These are phyloP conservation scores for Gliomastix tumulicola DNA, from an alignment of 2,329 filamentous ascomycete genomes.

Conservation along the genomic window DNA sequence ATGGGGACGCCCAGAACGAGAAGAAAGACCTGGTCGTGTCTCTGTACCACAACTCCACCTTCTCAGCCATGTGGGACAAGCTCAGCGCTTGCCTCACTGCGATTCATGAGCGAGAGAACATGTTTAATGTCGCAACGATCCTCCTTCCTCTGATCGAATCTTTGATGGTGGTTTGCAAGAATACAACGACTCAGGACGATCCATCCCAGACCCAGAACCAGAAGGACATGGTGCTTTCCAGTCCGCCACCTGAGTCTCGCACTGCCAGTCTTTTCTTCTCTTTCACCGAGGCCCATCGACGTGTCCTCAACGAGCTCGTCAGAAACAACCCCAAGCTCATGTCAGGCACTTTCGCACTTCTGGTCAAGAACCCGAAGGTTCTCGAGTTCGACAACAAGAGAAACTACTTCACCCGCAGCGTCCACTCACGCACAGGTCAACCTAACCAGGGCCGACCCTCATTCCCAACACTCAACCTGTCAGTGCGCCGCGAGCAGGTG, in stretches of 20 bases:
- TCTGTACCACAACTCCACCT: conserved; percentile 85
- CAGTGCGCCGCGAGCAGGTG: conserved; percentile 86
- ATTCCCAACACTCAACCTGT: conserved; percentile 70
- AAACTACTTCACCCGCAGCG: conserved; percentile 93
- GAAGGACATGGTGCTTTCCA: conserved; percentile 68
- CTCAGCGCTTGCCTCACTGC: conserved; percentile 81
- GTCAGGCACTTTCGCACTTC: conserved; percentile 92
- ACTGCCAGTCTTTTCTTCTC: conserved; percentile 93
- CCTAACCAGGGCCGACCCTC: conserved; percentile 63
- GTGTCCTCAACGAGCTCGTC: conserved; percentile 95
- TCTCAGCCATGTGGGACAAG: conserved; percentile 86
- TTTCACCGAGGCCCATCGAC: conserved; percentile 95
- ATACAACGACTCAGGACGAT: conserved; percentile 73
- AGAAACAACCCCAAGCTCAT: conserved; percentile 96
- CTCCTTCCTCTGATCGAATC: conserved; percentile 90
- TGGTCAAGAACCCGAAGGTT: conserved; percentile 98
- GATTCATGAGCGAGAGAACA: conserved; percentile 86
- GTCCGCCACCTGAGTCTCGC: conserved; percentile 66
- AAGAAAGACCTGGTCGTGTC: conserved; percentile 82
- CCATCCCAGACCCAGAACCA: conserved; percentile 38
- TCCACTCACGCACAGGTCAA: conserved; percentile 56
- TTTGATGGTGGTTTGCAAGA: conserved; percentile 99
- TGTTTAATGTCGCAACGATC: conserved; percentile 96
- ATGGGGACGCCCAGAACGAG: conserved; percentile 44
- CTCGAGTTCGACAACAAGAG: conserved; percentile 99